phyloP scores from a whole-genome alignment of 2,329 filamentous ascomycete genomes.

The Didymella arachidicola region DNA sequence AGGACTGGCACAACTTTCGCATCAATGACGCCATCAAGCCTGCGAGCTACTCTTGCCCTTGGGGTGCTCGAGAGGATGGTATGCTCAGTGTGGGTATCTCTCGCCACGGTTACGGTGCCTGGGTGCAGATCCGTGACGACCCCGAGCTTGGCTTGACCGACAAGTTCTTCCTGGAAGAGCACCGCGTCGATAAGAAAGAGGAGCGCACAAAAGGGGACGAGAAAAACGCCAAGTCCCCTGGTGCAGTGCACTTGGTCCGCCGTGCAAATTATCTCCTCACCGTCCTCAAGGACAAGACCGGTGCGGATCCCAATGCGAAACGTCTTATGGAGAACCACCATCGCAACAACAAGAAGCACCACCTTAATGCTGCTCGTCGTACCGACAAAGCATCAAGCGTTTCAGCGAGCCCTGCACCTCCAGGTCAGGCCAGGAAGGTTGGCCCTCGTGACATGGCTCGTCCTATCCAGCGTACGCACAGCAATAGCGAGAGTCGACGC shows the following conservation, averaged over 20 bases:
- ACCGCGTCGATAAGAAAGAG: constrained; percentile 97
- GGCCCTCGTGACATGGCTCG: constrained; percentile 48
- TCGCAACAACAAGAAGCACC: constrained; percentile 86
- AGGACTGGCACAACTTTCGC: constrained; percentile 81
- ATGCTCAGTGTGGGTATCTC: constrained; percentile 97
- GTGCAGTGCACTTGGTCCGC: constrained; percentile 95
- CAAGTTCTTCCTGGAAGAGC: constrained; percentile 96
- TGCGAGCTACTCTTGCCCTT: constrained; percentile 88
- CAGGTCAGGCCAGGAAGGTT: constrained; percentile 47
- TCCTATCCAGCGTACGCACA: constrained; percentile 47
- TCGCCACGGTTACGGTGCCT: constrained; percentile 92
- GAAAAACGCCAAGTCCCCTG: constrained; percentile 83
- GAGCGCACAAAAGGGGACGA: constrained; percentile 79
- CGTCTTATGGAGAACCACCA: constrained; percentile 90
- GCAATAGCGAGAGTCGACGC: constrained; percentile 49
- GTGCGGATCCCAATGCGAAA: constrained; percentile 75
- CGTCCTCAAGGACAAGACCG: constrained; percentile 86
- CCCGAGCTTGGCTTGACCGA: constrained; percentile 82
- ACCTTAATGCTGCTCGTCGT: constrained; percentile 64
- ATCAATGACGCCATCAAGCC: constrained; percentile 91
- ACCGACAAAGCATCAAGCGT: constrained; percentile 65
- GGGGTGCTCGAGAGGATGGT: constrained; percentile 92
- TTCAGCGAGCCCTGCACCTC: constrained; percentile 75
- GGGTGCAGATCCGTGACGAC: constrained; percentile 93
- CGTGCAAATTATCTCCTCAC: constrained; percentile 94